Percentiles rank a stretch among this genome's conserved stretches.
phyloP scores from a whole-genome alignment of 176 grass and related monocot genomes.

The Paspalum vaginatum region DNA sequence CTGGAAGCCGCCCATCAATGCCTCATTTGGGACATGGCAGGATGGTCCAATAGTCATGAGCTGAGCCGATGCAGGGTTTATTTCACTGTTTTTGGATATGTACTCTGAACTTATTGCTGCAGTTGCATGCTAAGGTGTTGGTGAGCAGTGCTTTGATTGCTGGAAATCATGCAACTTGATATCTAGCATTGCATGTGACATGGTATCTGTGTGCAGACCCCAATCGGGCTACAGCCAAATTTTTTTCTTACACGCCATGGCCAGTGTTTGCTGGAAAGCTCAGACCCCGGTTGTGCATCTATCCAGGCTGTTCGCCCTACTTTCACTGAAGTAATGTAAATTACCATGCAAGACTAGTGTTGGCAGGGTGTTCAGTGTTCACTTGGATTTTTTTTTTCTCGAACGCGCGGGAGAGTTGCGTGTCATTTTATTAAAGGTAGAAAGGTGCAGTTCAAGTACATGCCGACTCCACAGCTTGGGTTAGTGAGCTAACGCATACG shows the following conservation, averaged over 20 bases:
- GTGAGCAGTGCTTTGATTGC: conserved; percentile 26
- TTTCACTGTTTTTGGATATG: conserved; percentile 7
- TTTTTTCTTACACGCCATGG: not conserved
- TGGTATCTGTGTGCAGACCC: conserved; percentile 9
- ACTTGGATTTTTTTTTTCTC: not conserved
- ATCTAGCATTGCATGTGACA: conserved; percentile 22
- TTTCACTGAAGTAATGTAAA: not conserved
- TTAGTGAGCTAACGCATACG: too few species aligned
- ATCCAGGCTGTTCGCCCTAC: not conserved
- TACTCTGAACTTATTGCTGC: conserved; percentile 15
- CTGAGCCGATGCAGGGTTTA: not conserved
- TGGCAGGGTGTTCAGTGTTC: not conserved
- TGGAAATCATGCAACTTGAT: conserved; percentile 1
- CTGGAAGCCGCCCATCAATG: not conserved
- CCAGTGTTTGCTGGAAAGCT: conserved; percentile 5
- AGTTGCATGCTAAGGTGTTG: conserved; percentile 28
- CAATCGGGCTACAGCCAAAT: not conserved
- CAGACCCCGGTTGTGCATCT: not conserved
- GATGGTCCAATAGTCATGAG: not conserved
- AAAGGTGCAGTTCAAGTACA: too few species aligned
- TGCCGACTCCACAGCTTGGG: too few species aligned
- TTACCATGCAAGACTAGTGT: not conserved
- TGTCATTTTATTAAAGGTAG: too few species aligned
- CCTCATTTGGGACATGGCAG: not conserved
- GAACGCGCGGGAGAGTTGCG: too few species aligned